These are phyloP conservation scores for Cladosporium velox DNA, from an alignment of 2,329 filamentous ascomycete genomes.

Conservation along the genomic window DNA sequence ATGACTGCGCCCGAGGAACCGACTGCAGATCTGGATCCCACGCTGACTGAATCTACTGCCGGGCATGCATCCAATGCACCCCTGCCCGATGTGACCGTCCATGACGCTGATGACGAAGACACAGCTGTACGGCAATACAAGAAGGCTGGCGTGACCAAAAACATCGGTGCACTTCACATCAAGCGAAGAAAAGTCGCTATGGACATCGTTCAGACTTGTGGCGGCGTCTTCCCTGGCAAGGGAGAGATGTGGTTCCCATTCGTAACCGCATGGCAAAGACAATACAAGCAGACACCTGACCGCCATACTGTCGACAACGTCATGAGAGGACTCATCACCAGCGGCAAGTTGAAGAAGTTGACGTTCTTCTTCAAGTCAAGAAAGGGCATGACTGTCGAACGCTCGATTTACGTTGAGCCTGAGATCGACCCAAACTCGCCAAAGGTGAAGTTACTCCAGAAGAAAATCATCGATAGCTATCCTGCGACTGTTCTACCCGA, in stretches of 20 bases:
- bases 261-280: constrained; percentile 53
- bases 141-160: constrained; percentile 15
- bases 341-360: constrained; percentile 54
- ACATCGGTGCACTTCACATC: constrained; percentile 25
- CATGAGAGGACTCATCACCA: constrained; percentile 53
- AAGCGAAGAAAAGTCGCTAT: constrained; percentile 54
- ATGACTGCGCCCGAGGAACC: not conserved
- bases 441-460: constrained; percentile 51
- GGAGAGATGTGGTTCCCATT: constrained; percentile 59
- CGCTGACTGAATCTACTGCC: not conserved
- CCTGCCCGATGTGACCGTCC: constrained; percentile 1
- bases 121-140: not conserved
- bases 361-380: constrained; percentile 53
- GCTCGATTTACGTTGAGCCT: constrained; percentile 52
- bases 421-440: constrained; percentile 48
- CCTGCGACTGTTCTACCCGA: constrained; percentile 49
- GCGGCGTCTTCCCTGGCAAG: constrained; percentile 58
- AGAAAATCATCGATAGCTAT: constrained; percentile 51
- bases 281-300: constrained; percentile 51
- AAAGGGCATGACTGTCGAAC: constrained; percentile 52
- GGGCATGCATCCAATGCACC: not conserved
- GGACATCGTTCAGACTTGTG: constrained; percentile 55
- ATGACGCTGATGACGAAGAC: not conserved
- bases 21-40: not conserved
- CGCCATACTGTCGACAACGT: constrained; percentile 54